Conservation (phyloP, 2,329 filamentous ascomycete genomes). For the Sphaerulina vaccinii region DNA sequence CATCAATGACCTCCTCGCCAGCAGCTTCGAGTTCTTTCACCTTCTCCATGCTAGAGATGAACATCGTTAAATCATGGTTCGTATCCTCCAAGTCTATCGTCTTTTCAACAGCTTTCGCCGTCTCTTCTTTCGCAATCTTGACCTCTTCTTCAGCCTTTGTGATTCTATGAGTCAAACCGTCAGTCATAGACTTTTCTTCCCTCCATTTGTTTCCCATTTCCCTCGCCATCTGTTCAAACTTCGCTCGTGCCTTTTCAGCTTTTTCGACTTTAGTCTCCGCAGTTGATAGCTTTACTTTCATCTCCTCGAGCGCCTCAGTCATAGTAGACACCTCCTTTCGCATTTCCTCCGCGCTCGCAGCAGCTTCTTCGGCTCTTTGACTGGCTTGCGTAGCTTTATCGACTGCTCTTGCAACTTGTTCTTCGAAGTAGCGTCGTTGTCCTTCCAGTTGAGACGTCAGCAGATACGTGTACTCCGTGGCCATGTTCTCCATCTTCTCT, state of each 20-base stretch:
- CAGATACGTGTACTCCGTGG: slow-evolving; percentile 90
- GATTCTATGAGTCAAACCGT: slow-evolving; percentile 79
- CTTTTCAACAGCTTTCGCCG: slow-evolving; percentile 46
- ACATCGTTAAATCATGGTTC: slow-evolving; percentile 84
- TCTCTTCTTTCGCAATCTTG: slow-evolving; percentile 53
- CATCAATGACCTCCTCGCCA: slow-evolving; percentile 71
- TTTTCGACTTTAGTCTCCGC: slow-evolving; percentile 73
- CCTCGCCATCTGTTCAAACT: slow-evolving; percentile 73
- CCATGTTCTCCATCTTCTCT: slow-evolving; percentile 73
- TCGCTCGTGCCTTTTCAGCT: slow-evolving; percentile 65
- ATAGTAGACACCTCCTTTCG: slow-evolving; percentile 54
- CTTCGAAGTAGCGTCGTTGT: slow-evolving; percentile 91
- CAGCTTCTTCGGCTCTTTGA: slow-evolving; percentile 63
- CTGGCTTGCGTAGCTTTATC: slow-evolving; percentile 81
- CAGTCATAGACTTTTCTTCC: slow-evolving; percentile 83
- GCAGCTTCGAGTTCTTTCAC: slow-evolving; percentile 61
- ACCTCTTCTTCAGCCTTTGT: slow-evolving; percentile 63
- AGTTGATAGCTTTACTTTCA: slow-evolving; percentile 58
- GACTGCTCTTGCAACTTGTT: slow-evolving; percentile 81
- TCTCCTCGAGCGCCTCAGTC: slow-evolving; percentile 52
- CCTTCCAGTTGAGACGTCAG: slow-evolving; percentile 90
- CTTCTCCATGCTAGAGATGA: slow-evolving; percentile 80
- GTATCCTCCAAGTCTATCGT: slow-evolving; percentile 77
- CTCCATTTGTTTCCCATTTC: slow-evolving; percentile 72
- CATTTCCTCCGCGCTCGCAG: slow-evolving; percentile 48